A percentile compares a stretch with the other conserved stretches of the same genome.
Conservation (phyloP, 2,329 filamentous ascomycete genomes). For the Teratosphaeria nubilosa region DNA sequence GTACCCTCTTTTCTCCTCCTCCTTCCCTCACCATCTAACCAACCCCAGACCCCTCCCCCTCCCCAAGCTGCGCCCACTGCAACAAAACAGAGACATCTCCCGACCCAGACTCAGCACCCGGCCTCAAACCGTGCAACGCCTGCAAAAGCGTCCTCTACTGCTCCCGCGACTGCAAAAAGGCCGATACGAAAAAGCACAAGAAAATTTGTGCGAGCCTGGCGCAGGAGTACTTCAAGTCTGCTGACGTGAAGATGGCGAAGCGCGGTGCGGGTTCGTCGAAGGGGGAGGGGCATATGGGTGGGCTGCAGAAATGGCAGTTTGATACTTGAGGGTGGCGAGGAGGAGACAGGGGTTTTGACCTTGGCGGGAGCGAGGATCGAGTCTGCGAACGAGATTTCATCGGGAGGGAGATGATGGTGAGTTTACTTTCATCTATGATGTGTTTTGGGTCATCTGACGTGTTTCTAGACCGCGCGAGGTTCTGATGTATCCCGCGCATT, state of each 20-base stretch:
- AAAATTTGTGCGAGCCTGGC: slow-evolving; percentile 29
- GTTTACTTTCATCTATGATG: too few species aligned
- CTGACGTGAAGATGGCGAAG: slow-evolving; percentile 31
- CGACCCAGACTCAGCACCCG: neutral
- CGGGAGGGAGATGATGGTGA: too few species aligned
- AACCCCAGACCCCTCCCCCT: neutral
- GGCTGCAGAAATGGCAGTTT: slow-evolving; percentile 32
- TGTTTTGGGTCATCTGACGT: too few species aligned
- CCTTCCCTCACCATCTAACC: neutral
- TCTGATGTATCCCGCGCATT: too few species aligned
- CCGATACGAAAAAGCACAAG: slow-evolving; percentile 30
- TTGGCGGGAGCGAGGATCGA: too few species aligned
- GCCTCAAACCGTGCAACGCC: slow-evolving; percentile 29
- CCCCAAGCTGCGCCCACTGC: neutral
- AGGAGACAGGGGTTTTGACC: too few species aligned
- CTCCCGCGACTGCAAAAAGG: slow-evolving; percentile 32
- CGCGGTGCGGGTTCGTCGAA: slow-evolving; percentile 19
- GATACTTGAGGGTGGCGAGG: slow-evolving; percentile 14
- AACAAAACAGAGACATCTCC: neutral
- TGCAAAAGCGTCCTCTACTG: slow-evolving; percentile 32
- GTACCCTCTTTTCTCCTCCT: neutral
- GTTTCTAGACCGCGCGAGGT: too few species aligned
- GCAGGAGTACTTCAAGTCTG: slow-evolving; percentile 29
- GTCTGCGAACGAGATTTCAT: too few species aligned
- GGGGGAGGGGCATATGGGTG: slow-evolving; percentile 14